Conservation (phyloP, 2,329 filamentous ascomycete genomes). For the Ophiostoma ulmi region DNA sequence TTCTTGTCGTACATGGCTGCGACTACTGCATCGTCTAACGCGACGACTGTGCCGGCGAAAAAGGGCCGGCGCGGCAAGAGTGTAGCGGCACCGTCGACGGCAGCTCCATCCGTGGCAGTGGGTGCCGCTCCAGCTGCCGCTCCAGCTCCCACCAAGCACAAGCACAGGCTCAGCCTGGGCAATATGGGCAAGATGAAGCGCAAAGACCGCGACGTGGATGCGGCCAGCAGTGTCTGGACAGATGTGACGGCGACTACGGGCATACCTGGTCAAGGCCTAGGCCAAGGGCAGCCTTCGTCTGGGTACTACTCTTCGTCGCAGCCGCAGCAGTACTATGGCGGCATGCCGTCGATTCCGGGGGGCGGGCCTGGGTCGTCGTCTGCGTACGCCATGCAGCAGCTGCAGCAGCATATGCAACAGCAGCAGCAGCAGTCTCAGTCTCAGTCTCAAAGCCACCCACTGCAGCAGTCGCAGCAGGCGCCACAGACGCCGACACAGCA, state of each 20-base stretch:
- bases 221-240: constrained; percentile 41
- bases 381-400: constrained; percentile 26
- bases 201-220: constrained; percentile 25
- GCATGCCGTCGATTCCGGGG: constrained; percentile 23
- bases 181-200: not conserved
- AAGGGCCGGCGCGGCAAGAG: constrained; percentile 7
- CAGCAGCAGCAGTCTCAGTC: constrained; percentile 16
- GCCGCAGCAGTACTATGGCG: constrained; percentile 15
- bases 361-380: constrained; percentile 24
- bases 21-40: constrained; percentile 10
- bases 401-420: constrained; percentile 25
- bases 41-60: constrained; percentile 14
- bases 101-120: not conserved
- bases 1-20: not conserved
- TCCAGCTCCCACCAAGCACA: not conserved
- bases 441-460: constrained; percentile 18
- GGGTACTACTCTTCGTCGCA: constrained; percentile 12
- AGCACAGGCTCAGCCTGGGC: not conserved
- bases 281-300: not conserved
- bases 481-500: constrained; percentile 15
- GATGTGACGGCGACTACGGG: constrained; percentile 39
- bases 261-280: not conserved
- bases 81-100: constrained; percentile 7
- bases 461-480: not conserved
- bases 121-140: not conserved